Evolutionary conservation across 2,329 filamentous ascomycete species (phyloP).

Genomic region (Pseudocercospora musae): DNA sequence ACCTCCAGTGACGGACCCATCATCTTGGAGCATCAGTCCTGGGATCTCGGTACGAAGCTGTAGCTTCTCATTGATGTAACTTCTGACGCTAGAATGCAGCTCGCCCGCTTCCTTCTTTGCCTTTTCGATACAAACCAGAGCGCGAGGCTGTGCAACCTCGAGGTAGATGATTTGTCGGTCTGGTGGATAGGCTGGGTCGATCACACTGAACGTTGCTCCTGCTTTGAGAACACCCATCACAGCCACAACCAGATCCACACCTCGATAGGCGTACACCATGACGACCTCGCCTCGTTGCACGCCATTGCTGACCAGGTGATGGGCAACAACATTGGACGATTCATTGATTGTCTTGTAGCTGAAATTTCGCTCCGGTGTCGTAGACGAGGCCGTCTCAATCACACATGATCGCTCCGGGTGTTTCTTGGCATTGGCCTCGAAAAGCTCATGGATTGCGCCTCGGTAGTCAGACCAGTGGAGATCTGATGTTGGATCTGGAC

Average conservation of each 20-base stretch:
- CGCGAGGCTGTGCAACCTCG: constrained; percentile 71
- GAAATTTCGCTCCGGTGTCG: constrained; percentile 52
- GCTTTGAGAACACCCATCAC: constrained; percentile 71
- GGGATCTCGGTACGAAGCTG: constrained; percentile 71
- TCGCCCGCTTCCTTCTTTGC: constrained; percentile 67
- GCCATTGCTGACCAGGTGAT: constrained; percentile 72
- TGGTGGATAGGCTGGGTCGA: constrained; percentile 81
- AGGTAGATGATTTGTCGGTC: constrained; percentile 79
- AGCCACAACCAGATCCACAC: constrained; percentile 71
- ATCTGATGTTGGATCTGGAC: constrained; percentile 64
- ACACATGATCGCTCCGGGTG: constrained; percentile 69
- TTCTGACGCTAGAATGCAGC: constrained; percentile 57
- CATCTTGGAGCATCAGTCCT: constrained; percentile 65
- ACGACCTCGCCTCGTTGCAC: constrained; percentile 79
- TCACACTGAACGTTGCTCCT: constrained; percentile 59
- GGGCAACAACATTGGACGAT: constrained; percentile 73
- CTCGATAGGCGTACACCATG: constrained; percentile 85
- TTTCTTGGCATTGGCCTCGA: constrained; percentile 61
- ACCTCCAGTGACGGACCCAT: constrained; percentile 71
- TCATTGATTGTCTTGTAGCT: constrained; percentile 86
- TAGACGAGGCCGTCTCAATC: constrained; percentile 59
- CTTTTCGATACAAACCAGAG: constrained; percentile 69
- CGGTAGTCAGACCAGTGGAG: constrained; percentile 65
- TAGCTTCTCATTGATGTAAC: constrained; percentile 71
- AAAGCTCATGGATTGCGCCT: constrained; percentile 69